These are phyloP conservation scores for Clarireedia monteithiana DNA, from an alignment of 2,329 filamentous ascomycete species.

Conservation along the genomic window DNA sequence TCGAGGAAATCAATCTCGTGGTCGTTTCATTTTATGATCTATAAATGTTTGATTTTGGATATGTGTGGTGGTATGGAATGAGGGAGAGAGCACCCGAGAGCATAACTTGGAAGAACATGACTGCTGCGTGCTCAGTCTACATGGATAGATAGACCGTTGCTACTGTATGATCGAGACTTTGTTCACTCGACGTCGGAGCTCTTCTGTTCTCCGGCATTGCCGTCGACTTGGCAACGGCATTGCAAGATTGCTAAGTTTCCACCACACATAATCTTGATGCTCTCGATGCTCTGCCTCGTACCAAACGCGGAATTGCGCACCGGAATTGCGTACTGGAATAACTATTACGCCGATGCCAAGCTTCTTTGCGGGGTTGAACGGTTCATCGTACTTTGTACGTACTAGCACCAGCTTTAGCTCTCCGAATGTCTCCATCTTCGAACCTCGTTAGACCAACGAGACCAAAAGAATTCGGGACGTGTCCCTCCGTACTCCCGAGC, in stretches of 20 bases:
- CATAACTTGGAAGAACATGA: background rate
- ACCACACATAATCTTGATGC: background rate
- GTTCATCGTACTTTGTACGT: too few species aligned
- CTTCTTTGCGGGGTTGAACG: background rate
- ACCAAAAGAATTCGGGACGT: background rate
- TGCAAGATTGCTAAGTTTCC: too few species aligned
- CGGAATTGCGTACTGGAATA: background rate
- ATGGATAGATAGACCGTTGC: too few species aligned
- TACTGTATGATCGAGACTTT: too few species aligned
- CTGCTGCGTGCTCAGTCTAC: background rate
- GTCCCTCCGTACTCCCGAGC: conserved; percentile 4
- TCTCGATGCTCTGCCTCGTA: too few species aligned
- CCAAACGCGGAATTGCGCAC: background rate
- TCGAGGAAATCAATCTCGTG: conserved; percentile 28
- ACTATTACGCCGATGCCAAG: conserved; percentile 1
- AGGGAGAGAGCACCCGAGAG: background rate
- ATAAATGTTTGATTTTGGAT: conserved; percentile 15
- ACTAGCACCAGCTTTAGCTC: background rate
- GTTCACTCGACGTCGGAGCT: too few species aligned
- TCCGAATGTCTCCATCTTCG: background rate
- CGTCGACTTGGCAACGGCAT: too few species aligned
- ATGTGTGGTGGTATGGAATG: background rate
- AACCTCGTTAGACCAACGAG: too few species aligned
- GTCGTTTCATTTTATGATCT: conserved; percentile 35
- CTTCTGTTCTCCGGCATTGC: too few species aligned